These are phyloP conservation scores for Ogataea neopini DNA, from an alignment of 805 yeast genomes.

Conservation along the genomic window DNA sequence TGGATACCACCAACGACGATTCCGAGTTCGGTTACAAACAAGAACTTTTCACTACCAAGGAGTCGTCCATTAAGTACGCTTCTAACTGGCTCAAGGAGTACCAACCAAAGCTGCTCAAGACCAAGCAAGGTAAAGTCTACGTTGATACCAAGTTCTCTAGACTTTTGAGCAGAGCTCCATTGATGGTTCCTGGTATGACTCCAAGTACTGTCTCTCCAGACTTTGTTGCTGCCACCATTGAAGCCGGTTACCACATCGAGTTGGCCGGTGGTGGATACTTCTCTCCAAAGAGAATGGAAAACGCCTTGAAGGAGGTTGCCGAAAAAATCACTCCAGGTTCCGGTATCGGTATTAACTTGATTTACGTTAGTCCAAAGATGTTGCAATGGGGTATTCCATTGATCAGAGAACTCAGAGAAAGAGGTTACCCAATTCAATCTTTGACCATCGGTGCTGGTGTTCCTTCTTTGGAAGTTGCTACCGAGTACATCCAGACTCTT, in stretches of 20 bases:
- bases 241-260: conserved; percentile 97
- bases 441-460: conserved; percentile 99
- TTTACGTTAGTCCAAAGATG: conserved; percentile 96
- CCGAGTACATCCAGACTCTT: conserved; percentile 90
- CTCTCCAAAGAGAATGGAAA: conserved; percentile 64
- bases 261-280: conserved; percentile 99
- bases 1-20: conserved; percentile 64
- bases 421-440: conserved; percentile 95
- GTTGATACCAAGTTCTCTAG: conserved; percentile 95
- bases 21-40: conserved; percentile 95
- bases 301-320: conserved; percentile 75
- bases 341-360: conserved; percentile 88
- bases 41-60: conserved; percentile 79
- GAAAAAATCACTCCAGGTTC: conserved; percentile 74
- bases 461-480: conserved; percentile 95
- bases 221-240: conserved; percentile 89
- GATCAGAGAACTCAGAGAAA: conserved; percentile 81
- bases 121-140: conserved; percentile 67
- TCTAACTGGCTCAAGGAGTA: conserved; percentile 88
- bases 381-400: conserved; percentile 98
- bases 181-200: conserved; percentile 99
- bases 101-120: conserved; percentile 82
- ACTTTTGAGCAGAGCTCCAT: conserved; percentile 90
- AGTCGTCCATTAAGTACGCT: conserved; percentile 71
- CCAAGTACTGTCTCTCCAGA: conserved; percentile 96